These are phyloP conservation scores for Clathrospora elynae DNA, from an alignment of 2,329 filamentous ascomycete species.

Conservation along the genomic window DNA sequence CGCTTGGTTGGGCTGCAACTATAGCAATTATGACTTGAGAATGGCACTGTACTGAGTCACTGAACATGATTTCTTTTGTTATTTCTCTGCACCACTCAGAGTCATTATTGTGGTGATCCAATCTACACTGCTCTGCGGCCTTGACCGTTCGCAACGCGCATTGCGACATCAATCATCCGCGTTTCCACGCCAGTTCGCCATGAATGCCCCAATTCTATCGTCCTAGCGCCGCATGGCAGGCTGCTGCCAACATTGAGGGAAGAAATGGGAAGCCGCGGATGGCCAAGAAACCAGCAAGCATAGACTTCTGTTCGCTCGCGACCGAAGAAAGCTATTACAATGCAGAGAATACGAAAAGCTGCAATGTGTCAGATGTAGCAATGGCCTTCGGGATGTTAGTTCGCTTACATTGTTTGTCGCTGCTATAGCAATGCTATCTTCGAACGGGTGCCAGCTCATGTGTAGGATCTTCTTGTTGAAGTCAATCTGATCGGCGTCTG, in stretches of 20 bases:
- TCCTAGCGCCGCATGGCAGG: constrained; percentile 35
- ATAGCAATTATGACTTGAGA: no score
- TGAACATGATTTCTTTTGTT: constrained; percentile 33
- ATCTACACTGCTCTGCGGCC: constrained; percentile 37
- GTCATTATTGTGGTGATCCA: constrained; percentile 41
- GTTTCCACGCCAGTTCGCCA: constrained; percentile 29
- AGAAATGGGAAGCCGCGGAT: constrained; percentile 37
- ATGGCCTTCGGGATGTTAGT: neutral
- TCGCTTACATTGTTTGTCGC: constrained; percentile 96
- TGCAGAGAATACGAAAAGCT: constrained; percentile 63
- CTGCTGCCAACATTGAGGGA: constrained; percentile 35
- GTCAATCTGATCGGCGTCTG: constrained; percentile 98
- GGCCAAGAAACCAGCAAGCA: constrained; percentile 34
- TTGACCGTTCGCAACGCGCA: constrained; percentile 33
- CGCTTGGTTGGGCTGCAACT: no score
- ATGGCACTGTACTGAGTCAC: no score
- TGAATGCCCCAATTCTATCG: constrained; percentile 38
- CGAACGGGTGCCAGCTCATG: constrained; percentile 99
- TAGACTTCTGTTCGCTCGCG: constrained; percentile 37
- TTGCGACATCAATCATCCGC: constrained; percentile 34
- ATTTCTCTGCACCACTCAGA: constrained; percentile 39
- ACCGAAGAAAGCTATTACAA: constrained; percentile 48
- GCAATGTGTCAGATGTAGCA: constrained; percentile 15
- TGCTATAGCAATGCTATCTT: constrained; percentile 99
- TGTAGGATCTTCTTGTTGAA: constrained; percentile 99